Evolutionary conservation across 106 monocot genomes (phyloP).

Genomic region (Acanthochlamys bracteata): DNA sequence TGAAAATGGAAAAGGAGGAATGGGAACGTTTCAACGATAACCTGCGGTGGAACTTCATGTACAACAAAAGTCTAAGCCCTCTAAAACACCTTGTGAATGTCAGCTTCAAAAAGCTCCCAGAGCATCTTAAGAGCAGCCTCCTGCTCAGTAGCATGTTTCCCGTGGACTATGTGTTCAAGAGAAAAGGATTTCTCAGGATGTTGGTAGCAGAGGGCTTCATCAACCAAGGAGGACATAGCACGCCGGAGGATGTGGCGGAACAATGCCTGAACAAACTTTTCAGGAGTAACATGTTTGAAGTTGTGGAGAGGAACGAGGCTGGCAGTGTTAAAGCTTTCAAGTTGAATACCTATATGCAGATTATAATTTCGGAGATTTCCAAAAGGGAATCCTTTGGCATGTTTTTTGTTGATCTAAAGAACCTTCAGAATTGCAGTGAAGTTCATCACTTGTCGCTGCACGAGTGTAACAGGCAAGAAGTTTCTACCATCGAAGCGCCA

Average conservation of each 20-base stretch:
- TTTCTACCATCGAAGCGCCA: neutral
- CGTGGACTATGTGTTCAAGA: conserved; percentile 5
- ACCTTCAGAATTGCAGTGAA: neutral
- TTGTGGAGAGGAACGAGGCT: conserved; percentile 3
- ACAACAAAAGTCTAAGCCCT: neutral
- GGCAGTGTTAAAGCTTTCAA: conserved; percentile 1
- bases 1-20: neutral
- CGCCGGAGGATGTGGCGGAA: conserved; percentile 24
- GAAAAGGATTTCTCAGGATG: conserved; percentile 4
- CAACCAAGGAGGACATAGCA: neutral
- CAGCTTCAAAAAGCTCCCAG: conserved; percentile 21
- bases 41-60: neutral
- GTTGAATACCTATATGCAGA: conserved; percentile 14
- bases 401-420: neutral
- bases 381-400: conserved; percentile 8
- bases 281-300: conserved; percentile 23
- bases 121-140: conserved; percentile 20
- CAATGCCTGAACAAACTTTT: conserved; percentile 25
- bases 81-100: conserved; percentile 3
- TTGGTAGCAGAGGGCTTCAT: conserved; percentile 35
- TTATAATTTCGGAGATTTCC: conserved; percentile 2
- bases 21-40: neutral
- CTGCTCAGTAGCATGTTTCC: conserved; percentile 20
- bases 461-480: neutral
- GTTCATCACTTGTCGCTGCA: neutral